Evolutionary conservation across 208 protist genomes (phyloP).

Genomic region (Trypanosoma mega): DNA sequence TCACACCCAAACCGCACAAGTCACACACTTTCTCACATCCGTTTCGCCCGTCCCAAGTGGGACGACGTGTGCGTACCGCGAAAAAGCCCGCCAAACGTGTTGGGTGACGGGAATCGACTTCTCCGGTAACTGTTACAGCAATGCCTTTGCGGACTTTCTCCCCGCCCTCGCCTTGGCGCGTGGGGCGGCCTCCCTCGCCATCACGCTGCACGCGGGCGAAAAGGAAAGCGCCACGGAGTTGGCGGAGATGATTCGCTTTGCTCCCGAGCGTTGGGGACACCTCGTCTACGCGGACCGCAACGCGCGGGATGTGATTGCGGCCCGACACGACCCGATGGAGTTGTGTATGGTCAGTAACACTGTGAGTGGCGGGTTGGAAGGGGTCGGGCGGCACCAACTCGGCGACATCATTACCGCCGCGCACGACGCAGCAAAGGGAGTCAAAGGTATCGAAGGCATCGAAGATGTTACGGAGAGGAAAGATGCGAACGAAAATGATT

Average conservation of each 20-base stretch:
- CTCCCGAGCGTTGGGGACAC: conserved; percentile 75
- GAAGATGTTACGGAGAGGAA: background rate
- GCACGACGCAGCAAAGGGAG: conserved; percentile 1
- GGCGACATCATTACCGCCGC: conserved; percentile 24
- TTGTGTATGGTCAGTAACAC: conserved; percentile 87
- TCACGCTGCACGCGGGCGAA: conserved; percentile 84
- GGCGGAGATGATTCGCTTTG: conserved; percentile 56
- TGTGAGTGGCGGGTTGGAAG: conserved; percentile 52
- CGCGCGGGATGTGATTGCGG: conserved; percentile 35
- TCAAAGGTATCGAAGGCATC: background rate
- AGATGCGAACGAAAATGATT: conserved; percentile 5
- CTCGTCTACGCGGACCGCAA: conserved; percentile 64
- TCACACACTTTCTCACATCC: conserved; percentile 33
- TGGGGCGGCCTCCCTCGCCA: conserved; percentile 18
- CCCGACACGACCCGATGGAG: conserved; percentile 62
- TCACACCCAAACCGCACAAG: conserved; percentile 39
- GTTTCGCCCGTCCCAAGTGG: background rate
- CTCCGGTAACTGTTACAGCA: conserved; percentile 86
- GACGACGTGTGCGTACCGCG: background rate
- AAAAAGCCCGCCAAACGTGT: conserved; percentile 44
- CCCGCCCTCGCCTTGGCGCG: conserved; percentile 37
- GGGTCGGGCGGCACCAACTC: conserved; percentile 64
- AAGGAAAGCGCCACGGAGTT: conserved; percentile 72
- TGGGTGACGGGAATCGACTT: conserved; percentile 87
- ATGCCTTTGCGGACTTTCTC: conserved; percentile 50